Percentiles rank a stretch among this genome's conserved stretches.
Conservation (phyloP, 257 asterid genomes). For the Galeopsis tetrahit region DNA sequence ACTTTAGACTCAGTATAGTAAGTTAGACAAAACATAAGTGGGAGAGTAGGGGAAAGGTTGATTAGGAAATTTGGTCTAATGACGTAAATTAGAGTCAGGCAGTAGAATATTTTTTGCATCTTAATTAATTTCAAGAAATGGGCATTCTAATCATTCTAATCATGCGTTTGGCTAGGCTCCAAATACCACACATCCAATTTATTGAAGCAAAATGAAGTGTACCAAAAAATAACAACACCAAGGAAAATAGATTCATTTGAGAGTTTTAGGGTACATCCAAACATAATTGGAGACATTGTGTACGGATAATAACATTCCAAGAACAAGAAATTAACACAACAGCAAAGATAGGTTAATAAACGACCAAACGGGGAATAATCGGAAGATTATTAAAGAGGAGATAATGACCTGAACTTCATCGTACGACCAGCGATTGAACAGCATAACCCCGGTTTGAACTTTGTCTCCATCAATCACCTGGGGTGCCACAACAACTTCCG, state of each 20-base stretch:
- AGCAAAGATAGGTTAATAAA: neutral
- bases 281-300: neutral
- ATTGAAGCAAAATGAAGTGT: neutral
- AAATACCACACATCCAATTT: neutral
- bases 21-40: too few species aligned
- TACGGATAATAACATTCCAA: neutral
- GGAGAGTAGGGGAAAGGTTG: neutral
- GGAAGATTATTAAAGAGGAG: neutral
- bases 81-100: neutral
- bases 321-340: neutral
- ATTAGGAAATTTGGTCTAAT: neutral
- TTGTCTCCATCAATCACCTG: constrained; percentile 38
- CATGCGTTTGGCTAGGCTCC: neutral
- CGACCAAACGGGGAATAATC: neutral
- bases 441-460: constrained; percentile 49
- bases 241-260: neutral
- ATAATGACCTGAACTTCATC: constrained; percentile 61
- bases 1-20: neutral
- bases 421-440: constrained; percentile 73
- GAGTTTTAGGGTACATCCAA: neutral
- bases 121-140: neutral
- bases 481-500: constrained; percentile 9
- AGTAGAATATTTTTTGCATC: neutral
- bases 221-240: neutral
- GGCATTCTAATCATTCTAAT: neutral